Base-by-base conservation (phyloP, 2,329 filamentous ascomycete species). In the Escovopsis sp. region DNA sequence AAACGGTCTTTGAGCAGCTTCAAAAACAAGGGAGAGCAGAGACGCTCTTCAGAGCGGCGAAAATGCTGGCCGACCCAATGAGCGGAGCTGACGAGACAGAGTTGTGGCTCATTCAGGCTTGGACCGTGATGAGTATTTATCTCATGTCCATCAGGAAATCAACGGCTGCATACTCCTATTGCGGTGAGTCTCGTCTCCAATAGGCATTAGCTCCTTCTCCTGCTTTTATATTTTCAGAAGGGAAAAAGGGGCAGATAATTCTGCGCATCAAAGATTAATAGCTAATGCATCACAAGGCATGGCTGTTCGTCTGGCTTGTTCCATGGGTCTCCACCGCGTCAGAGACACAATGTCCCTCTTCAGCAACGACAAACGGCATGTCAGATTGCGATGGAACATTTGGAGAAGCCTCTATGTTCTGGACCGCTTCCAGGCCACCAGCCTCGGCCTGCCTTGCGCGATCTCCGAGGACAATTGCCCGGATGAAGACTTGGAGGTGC, bases 351-450 rank as follows among this genome's bases (percentile, higher is more conserved):
- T 74, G 59, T 57, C 64, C 11, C 66, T 76, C 12, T 78, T 77
- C 51, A 58, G 57, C 7, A 36, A 42, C 12, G 40, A 45, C 19
- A 51, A 53, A 1, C 59, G 66, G 10, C 64, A 75, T 40, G 62
- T 70, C 47, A 56, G 53, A 8, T 55, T 69, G 8, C 65, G 76
- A 32, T 68, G 69, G 26, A 80, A 75, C 39, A 56, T 82, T 3
- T 82, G 77, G 78, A 70, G 72, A 43, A 77, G 74, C 10, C 57
- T 83, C 1, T 81, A 79, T 45, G 64, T 82, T 12, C 64, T 82
- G 7, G 79, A 83, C 51, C 67, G 73, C 12, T 75, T 82, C 41
- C 62, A 82, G 1, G 71, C 77, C 2, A 72, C 74, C 23, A 75
- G 74, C 2, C 60, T 83, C 2, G 79, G 79, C 5, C 68, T 76